Evolutionary conservation across 1,284 basidiomycete genomes (phyloP), one percentile per base, ranked within the genome.

Genomic region (Sparassis latifolia): DNA sequence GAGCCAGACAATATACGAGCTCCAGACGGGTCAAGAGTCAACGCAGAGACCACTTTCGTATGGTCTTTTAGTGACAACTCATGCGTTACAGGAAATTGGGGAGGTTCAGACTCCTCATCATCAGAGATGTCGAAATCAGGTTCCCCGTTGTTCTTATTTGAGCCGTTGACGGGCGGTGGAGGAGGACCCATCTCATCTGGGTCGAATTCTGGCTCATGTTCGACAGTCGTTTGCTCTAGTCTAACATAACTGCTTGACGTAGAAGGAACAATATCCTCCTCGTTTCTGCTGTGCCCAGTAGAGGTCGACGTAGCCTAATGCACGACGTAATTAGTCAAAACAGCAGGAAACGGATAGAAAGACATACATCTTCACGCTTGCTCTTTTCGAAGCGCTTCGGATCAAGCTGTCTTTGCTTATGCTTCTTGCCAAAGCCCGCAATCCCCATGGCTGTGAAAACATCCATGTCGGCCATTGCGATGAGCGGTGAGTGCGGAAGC

Each of bases 51-150:
- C 44, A 96, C 91, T 74, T 97, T 99, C 12, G 82, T 87, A 66
- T 99, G 96, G 67, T 97, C 93, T 65, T 95, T 94, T 62, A 99
- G 76, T 10, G 80, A 69, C 51, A 96, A 80, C 72, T 97, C 92
- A 64, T 97, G 93, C 3, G 90, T 88, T 41, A 84, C 82, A 27
- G 92, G 92, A 63, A 94, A 87, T 12, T 73, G 68, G 38, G 71
- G 71, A 32, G 68, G 72, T 40, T 78, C 76, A 6, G 63, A 62
- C 33, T 70, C 70, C 12, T 75, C 72, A 44, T 80, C 77, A 32
- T 72, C 74, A 10, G 71, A 72, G 29, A 77, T 76, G 54, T 88
- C 83, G 53, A 77, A 86, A 66, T 85, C 86, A 10, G 81, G 80
- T 62, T 85, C 83, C 37, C 72, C 73, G 3, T 61, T 62, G 4